A percentile compares a stretch with the other conserved stretches of the same genome.
Conservation (phyloP, 805 yeast species). For the baker's yeast (Saccharomyces cerevisiae) region DNA sequence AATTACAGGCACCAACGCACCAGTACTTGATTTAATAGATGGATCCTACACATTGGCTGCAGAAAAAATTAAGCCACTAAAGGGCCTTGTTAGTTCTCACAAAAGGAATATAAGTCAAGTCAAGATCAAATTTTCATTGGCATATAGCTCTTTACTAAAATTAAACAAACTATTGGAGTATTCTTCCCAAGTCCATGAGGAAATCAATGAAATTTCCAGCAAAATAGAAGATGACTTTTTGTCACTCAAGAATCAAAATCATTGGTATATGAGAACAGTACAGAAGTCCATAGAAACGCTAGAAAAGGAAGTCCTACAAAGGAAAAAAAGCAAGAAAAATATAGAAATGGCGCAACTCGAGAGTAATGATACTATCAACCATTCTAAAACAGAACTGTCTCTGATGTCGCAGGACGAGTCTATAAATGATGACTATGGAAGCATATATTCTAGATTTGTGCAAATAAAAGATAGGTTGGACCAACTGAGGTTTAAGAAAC, state of each 20-base stretch:
- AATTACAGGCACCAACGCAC: slow-evolving; percentile 12
- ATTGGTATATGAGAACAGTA: slow-evolving; percentile 4
- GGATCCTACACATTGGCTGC: slow-evolving; percentile 14
- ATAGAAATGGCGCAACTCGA: background rate
- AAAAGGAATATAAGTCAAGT: background rate
- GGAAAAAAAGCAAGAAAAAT: slow-evolving; percentile 2
- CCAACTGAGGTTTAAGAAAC: slow-evolving; percentile 11
- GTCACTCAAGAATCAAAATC: background rate
- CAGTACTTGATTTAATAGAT: slow-evolving; percentile 20
- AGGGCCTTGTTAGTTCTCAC: background rate
- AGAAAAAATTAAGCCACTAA: background rate
- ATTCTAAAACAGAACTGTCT: background rate
- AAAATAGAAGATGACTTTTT: slow-evolving; percentile 9
- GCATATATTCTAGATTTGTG: slow-evolving; percentile 17
- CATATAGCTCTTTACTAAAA: slow-evolving; percentile 22
- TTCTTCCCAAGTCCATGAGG: slow-evolving; percentile 16
- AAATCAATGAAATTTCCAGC: slow-evolving; percentile 9
- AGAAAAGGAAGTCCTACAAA: slow-evolving; percentile 4
- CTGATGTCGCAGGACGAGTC: slow-evolving; percentile 4
- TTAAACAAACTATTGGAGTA: slow-evolving; percentile 25
- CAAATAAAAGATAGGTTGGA: slow-evolving; percentile 13
- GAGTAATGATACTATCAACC: background rate
- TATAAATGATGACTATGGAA: slow-evolving; percentile 21
- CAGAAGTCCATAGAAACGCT: slow-evolving; percentile 6
- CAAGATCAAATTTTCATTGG: slow-evolving; percentile 15